phyloP scores from a whole-genome alignment of 306 rosid species.

The Malus sieversii region DNA sequence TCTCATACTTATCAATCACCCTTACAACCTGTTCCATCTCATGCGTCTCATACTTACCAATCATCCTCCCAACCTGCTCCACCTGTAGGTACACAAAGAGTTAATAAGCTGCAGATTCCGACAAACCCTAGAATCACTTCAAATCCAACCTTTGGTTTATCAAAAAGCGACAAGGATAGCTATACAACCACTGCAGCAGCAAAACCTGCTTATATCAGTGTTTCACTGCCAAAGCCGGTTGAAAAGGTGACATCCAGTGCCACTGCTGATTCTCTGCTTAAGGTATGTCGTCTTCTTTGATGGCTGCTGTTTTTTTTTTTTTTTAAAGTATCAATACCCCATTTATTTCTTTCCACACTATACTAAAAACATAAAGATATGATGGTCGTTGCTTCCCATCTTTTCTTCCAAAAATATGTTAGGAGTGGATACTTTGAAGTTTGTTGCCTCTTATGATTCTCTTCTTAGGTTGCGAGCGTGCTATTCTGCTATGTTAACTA shows the following conservation, averaged over 20 bases:
- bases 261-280: slow-evolving; percentile 67
- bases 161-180: slow-evolving; percentile 65
- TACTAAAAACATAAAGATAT: neutral
- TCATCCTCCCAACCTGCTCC: slow-evolving; percentile 19
- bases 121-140: slow-evolving; percentile 95
- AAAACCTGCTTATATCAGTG: slow-evolving; percentile 86
- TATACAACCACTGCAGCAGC: slow-evolving; percentile 30
- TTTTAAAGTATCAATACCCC: neutral
- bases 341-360: neutral
- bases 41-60: neutral
- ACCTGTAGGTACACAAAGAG: slow-evolving; percentile 59
- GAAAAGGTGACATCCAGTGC: slow-evolving; percentile 49
- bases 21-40: slow-evolving; percentile 23
- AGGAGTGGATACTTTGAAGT: neutral
- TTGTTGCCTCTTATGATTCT: neutral
- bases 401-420: neutral
- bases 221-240: slow-evolving; percentile 57
- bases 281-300: slow-evolving; percentile 43
- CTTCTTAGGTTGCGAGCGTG: neutral
- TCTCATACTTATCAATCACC: slow-evolving; percentile 31
- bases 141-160: slow-evolving; percentile 49
- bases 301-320: neutral
- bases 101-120: slow-evolving; percentile 80
- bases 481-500: neutral
- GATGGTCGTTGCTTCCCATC: neutral